These are phyloP conservation scores for Fraxinus xanthoxyloides DNA, from an alignment of 305 asterid genomes.

Conservation along the genomic window DNA sequence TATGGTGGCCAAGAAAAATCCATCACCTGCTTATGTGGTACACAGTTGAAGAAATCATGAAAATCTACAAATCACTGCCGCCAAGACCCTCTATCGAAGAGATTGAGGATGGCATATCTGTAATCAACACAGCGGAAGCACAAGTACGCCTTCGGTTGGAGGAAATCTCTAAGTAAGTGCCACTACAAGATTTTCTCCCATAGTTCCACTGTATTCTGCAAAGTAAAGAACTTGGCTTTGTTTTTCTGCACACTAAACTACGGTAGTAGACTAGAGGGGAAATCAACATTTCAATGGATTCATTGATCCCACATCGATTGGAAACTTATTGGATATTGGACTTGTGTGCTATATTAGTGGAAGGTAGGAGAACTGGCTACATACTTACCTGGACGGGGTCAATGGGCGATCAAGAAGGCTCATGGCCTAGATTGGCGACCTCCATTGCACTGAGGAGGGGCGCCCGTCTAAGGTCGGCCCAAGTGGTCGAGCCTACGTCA, in stretches of 20 bases:
- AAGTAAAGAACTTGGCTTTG: constrained; percentile 40
- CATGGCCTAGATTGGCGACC: constrained; percentile 46
- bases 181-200: constrained; percentile 41
- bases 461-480: constrained; percentile 31
- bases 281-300: too few relatives aligned
- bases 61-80: constrained; percentile 55
- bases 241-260: constrained; percentile 14
- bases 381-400: constrained; percentile 63
- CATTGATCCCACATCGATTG: not conserved
- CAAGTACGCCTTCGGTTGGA: constrained; percentile 44
- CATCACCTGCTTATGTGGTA: constrained; percentile 24
- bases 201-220: constrained; percentile 48
- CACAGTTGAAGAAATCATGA: constrained; percentile 44
- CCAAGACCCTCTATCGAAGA: constrained; percentile 45
- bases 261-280: not conserved
- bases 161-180: constrained; percentile 41
- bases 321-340: not conserved
- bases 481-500: constrained; percentile 39
- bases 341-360: not conserved
- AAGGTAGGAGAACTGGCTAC: not conserved
- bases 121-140: constrained; percentile 30
- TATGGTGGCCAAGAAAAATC: constrained; percentile 14
- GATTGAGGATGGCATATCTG: constrained; percentile 59
- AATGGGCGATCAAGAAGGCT: constrained; percentile 37
- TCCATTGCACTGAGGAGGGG: constrained; percentile 42